A percentile compares a stretch with the other conserved stretches of the same genome.
These are phyloP conservation scores for Erucastrum elatum DNA, from an alignment of 345 rosid genomes.

Conservation along the genomic window DNA sequence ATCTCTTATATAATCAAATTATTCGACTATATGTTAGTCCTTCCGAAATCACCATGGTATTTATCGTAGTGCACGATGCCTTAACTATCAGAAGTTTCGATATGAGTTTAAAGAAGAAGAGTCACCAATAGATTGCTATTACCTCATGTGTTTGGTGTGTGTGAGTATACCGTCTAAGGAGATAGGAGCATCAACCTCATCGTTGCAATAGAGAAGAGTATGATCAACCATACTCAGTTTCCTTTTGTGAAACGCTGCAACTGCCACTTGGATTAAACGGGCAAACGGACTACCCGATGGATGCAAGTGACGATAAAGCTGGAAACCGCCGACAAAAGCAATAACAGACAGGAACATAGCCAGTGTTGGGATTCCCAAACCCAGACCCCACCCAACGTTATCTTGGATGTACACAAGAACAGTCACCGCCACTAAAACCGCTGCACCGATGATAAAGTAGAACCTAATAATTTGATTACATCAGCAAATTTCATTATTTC, in stretches of 20 bases:
- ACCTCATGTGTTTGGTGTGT: slow-evolving; percentile 69
- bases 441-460: slow-evolving; percentile 76
- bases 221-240: slow-evolving; percentile 50
- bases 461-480: slow-evolving; percentile 37
- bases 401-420: slow-evolving; percentile 80
- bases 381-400: slow-evolving; percentile 81
- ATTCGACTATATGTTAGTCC: not conserved
- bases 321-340: slow-evolving; percentile 57
- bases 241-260: slow-evolving; percentile 72
- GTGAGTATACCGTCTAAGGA: slow-evolving; percentile 67
- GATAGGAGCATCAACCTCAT: slow-evolving; percentile 73
- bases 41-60: not conserved
- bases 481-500: not conserved
- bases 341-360: slow-evolving; percentile 72
- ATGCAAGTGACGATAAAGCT: slow-evolving; percentile 68
- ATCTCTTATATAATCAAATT: not conserved
- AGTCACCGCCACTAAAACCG: slow-evolving; percentile 67
- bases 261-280: slow-evolving; percentile 65
- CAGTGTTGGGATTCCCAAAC: slow-evolving; percentile 72
- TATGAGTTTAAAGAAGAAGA: not conserved
- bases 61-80: not conserved
- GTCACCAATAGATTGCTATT: slow-evolving; percentile 3
- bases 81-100: not conserved
- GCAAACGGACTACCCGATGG: slow-evolving; percentile 93
- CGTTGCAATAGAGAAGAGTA: slow-evolving; percentile 50